A percentile compares a stretch with the other conserved stretches of the same genome.
Evolutionary conservation across 2,329 filamentous ascomycete genomes (phyloP).

Genomic region (Pseudogymnoascus sp.): DNA sequence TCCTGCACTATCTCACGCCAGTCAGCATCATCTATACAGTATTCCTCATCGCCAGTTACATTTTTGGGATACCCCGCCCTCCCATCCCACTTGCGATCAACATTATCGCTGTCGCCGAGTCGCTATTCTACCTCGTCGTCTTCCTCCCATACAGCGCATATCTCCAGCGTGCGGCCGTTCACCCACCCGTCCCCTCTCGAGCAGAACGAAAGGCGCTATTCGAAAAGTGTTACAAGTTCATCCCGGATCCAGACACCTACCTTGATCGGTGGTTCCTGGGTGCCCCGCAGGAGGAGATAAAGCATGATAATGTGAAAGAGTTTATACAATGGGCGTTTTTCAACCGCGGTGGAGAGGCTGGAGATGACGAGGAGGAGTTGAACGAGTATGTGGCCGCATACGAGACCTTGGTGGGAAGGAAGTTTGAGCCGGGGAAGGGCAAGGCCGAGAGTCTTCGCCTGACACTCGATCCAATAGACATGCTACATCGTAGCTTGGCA

Average conservation of each 20-base stretch:
- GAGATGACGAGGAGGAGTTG: conserved; percentile 42
- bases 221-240: conserved; percentile 39
- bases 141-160: conserved; percentile 43
- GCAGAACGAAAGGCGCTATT: conserved; percentile 43
- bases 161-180: conserved; percentile 42
- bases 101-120: conserved; percentile 40
- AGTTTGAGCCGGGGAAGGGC: conserved; percentile 43
- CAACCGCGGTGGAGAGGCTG: conserved; percentile 35
- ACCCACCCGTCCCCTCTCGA: conserved; percentile 37
- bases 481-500: conserved; percentile 45
- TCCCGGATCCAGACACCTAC: conserved; percentile 44
- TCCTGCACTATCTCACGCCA: conserved; percentile 41
- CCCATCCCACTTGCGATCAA: conserved; percentile 23
- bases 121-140: conserved; percentile 43
- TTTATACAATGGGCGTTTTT: conserved; percentile 54
- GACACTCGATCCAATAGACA: conserved; percentile 49
- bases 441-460: conserved; percentile 44
- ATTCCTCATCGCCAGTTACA: conserved; percentile 26
- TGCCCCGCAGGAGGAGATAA: conserved; percentile 42
- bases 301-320: conserved; percentile 49
- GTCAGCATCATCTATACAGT: conserved; percentile 39
- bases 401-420: conserved; percentile 42
- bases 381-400: conserved; percentile 44
- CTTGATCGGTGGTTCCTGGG: conserved; percentile 50
- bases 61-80: conserved; percentile 22